These are phyloP conservation scores for Talaromyces sp. DNA, from an alignment of 2,329 filamentous ascomycete genomes.

Conservation along the genomic window DNA sequence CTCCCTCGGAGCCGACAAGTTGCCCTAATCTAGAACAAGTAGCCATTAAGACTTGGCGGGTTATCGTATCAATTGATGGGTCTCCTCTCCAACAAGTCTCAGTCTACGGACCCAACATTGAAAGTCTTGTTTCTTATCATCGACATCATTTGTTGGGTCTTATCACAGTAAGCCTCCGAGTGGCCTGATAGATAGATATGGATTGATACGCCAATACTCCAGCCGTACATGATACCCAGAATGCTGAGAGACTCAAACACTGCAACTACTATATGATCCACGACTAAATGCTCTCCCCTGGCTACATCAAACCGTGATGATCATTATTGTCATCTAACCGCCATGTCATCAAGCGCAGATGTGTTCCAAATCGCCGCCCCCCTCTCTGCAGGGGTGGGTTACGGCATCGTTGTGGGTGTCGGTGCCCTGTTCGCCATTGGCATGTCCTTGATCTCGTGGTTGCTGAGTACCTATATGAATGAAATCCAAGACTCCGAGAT, in stretches of 20 bases:
- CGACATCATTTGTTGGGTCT: background rate
- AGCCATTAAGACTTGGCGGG: background rate
- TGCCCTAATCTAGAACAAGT: background rate
- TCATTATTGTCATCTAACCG: background rate
- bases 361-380: background rate
- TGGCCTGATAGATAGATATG: background rate
- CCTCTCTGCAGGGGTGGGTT: slow-evolving; percentile 12
- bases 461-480: slow-evolving; percentile 13
- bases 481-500: slow-evolving; percentile 23
- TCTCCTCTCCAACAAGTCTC: background rate
- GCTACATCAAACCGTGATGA: background rate
- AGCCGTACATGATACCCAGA: background rate
- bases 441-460: slow-evolving; percentile 9
- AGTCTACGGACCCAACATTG: background rate
- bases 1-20: background rate
- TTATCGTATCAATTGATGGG: background rate
- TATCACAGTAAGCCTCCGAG: background rate
- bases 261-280: background rate
- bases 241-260: background rate
- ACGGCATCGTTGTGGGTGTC: slow-evolving; percentile 6
- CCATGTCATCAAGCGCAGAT: background rate
- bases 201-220: background rate
- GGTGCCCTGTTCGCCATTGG: slow-evolving; percentile 8
- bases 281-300: background rate
- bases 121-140: background rate